Conservation (phyloP, 2,329 filamentous ascomycete genomes). For the Cercospora canescens region DNA sequence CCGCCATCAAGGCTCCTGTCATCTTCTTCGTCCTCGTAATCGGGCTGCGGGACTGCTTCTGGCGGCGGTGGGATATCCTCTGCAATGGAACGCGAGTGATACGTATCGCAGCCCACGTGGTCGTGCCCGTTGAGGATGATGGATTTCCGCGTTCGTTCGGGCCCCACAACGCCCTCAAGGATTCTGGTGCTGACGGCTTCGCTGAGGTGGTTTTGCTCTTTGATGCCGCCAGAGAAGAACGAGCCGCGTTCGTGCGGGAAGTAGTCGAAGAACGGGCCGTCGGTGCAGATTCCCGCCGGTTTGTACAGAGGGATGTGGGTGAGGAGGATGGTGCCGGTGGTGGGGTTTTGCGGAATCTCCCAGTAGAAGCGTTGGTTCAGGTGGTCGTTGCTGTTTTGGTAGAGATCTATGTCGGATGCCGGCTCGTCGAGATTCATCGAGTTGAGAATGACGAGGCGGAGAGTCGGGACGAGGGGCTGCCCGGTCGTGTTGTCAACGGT, state of each 20-base stretch:
- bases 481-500: not conserved
- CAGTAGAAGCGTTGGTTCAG: conserved; percentile 23
- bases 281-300: conserved; percentile 75
- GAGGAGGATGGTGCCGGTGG: conserved; percentile 76
- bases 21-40: not conserved
- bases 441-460: conserved; percentile 85
- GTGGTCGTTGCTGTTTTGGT: conserved; percentile 76
- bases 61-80: not conserved
- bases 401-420: conserved; percentile 64
- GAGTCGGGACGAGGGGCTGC: conserved; percentile 54
- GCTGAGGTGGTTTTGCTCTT: conserved; percentile 89
- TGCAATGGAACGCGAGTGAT: conserved; percentile 52
- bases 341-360: conserved; percentile 16
- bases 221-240: conserved; percentile 66
- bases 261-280: conserved; percentile 80
- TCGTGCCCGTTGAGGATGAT: conserved; percentile 92
- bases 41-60: not conserved
- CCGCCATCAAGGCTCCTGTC: not conserved
- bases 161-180: conserved; percentile 81
- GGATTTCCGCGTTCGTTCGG: conserved; percentile 69
- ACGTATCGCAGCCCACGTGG: conserved; percentile 88
- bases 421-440: conserved; percentile 92
- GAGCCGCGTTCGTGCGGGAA: conserved; percentile 52
- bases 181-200: conserved; percentile 66
- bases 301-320: conserved; percentile 95